Evolutionary conservation across 176 grass and related monocot species (phyloP), one percentile per base, ranked within the genome.

Genomic region (Carex myosuroides): DNA sequence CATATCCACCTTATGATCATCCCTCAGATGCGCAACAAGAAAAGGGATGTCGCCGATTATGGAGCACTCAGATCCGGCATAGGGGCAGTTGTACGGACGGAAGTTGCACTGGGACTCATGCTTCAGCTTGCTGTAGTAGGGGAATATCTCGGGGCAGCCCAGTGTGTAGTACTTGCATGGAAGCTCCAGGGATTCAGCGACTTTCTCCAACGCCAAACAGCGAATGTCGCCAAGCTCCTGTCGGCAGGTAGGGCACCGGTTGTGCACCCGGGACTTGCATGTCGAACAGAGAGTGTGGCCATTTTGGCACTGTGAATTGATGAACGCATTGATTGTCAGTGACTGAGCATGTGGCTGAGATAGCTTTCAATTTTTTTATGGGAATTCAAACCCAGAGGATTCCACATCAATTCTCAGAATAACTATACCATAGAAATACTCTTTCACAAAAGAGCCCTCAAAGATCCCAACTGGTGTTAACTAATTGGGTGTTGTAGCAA

Each of bases 171-270:
- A 91, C 84, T 94, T 97, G 69, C 94, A 97, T 29, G 94, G 92
- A 76, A 92, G 90, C 87, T 94, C 90, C 53, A 97, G 89, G 50
- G 90, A 94, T 85, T 97, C 94, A 0, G 92, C 94, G 37, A 97
- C 94, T 88, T 97, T 97, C 87, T 97, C 94, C 84, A 97, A 87
- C 29, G 92, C 94, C 84, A 97, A 85, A 88, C 94, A 97, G 81
- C 94, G 94, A 68, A 97, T 94, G 85, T 94, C 92, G 37, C 94
- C 94, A 7, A 97, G 90, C 83, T 92, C 94, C 88, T 92, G 92
- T 79, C 89, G 88, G 79, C 94, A 97, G n/a, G 94, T 97, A 63
- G 94, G 94, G 68, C 94, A 97, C 37, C 89, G 90, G 21, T 94
- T 94, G 70, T 92, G 91, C 5, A 97, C 94, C 88, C 89, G 87